These are phyloP conservation scores for Agapanthus africanus DNA, from an alignment of 106 monocot species.

Conservation along the genomic window DNA sequence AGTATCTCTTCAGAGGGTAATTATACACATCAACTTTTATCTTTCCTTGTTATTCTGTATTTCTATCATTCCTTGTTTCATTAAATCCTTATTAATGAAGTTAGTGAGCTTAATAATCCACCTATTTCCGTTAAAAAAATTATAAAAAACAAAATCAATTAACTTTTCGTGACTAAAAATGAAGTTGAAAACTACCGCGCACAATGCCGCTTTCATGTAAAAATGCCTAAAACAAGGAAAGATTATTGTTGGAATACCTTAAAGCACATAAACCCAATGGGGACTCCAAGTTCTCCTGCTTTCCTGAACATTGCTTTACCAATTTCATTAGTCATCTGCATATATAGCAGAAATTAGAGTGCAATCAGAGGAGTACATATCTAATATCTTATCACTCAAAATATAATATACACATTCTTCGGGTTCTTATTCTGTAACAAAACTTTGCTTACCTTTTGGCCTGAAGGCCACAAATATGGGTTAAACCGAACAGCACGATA, in stretches of 20 bases:
- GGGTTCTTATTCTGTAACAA: neutral
- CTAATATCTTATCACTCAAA: too few species aligned
- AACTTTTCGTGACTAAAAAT: neutral
- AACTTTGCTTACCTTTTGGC: constrained; percentile 54
- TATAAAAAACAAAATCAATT: neutral
- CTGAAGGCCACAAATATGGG: constrained; percentile 79
- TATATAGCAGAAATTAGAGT: constrained; percentile 3
- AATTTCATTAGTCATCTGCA: constrained; percentile 80
- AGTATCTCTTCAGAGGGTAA: too few species aligned
- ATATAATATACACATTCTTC: neutral
- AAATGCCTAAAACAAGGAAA: neutral
- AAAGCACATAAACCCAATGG: constrained; percentile 70
- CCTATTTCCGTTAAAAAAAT: neutral
- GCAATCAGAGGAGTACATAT: neutral
- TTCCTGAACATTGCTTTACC: constrained; percentile 69
- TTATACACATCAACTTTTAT: too few species aligned
- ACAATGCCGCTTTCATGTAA: neutral
- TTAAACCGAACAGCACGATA: constrained; percentile 85
- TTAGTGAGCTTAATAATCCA: too few species aligned
- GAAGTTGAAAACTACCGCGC: neutral
- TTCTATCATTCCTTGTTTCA: too few species aligned
- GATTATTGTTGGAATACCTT: constrained; percentile 62
- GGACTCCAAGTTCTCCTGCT: constrained; percentile 77
- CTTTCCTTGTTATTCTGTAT: too few species aligned
- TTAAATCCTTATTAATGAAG: too few species aligned